Conservation (phyloP, 2,329 filamentous ascomycete species). For the Leptographium radiaticola region DNA sequence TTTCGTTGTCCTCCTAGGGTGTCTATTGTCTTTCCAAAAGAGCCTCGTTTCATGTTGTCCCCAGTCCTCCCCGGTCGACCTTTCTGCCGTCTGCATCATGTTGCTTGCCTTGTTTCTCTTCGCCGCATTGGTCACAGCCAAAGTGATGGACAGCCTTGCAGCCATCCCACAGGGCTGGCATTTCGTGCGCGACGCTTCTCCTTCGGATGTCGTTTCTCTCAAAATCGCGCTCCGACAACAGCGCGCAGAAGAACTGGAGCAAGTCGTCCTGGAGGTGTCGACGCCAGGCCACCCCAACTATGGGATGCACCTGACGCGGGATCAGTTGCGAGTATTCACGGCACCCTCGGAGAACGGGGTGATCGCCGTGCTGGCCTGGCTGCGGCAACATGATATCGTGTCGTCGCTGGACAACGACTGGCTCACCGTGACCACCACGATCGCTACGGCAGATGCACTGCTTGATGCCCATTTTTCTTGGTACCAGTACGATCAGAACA, state of each 20-base stretch:
- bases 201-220: conserved; percentile 29
- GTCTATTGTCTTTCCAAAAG: neutral
- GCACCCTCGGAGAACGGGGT: conserved; percentile 35
- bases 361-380: conserved; percentile 39
- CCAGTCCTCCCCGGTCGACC: neutral
- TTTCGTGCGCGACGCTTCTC: conserved; percentile 19
- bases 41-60: neutral
- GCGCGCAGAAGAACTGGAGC: conserved; percentile 37
- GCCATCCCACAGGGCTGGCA: conserved; percentile 25
- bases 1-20: neutral
- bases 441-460: conserved; percentile 38
- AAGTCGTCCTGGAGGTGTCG: conserved; percentile 46
- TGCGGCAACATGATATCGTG: conserved; percentile 34
- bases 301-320: conserved; percentile 47
- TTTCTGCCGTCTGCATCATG: conserved; percentile 5
- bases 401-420: conserved; percentile 41
- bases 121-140: conserved; percentile 16
- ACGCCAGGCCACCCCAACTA: conserved; percentile 45
- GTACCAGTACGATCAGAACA: conserved; percentile 33
- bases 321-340: conserved; percentile 41
- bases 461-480: conserved; percentile 44
- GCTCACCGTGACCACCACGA: conserved; percentile 43
- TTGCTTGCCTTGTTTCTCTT: conserved; percentile 14
- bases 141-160: conserved; percentile 23
- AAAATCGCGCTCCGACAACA: conserved; percentile 35